phyloP scores from a whole-genome alignment of 2,329 filamentous ascomycete species.

The Colletotrichum tabaci region DNA sequence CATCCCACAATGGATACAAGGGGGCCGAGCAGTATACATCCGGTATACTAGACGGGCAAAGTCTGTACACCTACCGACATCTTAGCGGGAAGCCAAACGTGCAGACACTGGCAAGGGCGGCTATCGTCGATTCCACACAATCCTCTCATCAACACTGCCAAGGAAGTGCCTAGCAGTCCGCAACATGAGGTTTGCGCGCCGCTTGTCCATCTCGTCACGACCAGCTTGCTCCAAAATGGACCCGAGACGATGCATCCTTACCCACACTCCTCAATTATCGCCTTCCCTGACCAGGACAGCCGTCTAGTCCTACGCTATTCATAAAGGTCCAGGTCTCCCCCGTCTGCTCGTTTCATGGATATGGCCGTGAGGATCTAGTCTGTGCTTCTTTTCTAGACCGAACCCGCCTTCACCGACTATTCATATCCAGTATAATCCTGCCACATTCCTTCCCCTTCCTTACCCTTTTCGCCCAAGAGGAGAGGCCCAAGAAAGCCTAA shows the following conservation, averaged over 20 bases:
- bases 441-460: not conserved
- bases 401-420: conserved; percentile 26
- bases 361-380: conserved; percentile 6
- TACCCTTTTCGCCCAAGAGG: not conserved
- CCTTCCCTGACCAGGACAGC: not conserved
- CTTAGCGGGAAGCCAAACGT: not conserved
- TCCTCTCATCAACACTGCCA: not conserved
- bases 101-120: conserved; percentile 1
- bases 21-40: not conserved
- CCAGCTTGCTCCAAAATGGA: not conserved
- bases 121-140: not conserved
- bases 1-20: conserved; percentile 1
- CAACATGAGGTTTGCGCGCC: too few species aligned
- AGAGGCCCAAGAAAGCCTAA: not conserved
- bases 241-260: not conserved
- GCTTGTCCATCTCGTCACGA: not conserved
- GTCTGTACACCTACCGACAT: not conserved
- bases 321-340: conserved; percentile 30
- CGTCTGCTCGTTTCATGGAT: not conserved
- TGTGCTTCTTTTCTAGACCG: conserved; percentile 16
- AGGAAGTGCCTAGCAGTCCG: not conserved
- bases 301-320: not conserved
- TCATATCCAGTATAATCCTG: conserved; percentile 16
- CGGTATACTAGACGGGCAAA: too few species aligned
- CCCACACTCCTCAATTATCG: conserved; percentile 6